Evolutionary conservation across 768 basidiomycete genomes (phyloP), one percentile per base, ranked within the genome.

Genomic region (Amyloporia xantha): DNA sequence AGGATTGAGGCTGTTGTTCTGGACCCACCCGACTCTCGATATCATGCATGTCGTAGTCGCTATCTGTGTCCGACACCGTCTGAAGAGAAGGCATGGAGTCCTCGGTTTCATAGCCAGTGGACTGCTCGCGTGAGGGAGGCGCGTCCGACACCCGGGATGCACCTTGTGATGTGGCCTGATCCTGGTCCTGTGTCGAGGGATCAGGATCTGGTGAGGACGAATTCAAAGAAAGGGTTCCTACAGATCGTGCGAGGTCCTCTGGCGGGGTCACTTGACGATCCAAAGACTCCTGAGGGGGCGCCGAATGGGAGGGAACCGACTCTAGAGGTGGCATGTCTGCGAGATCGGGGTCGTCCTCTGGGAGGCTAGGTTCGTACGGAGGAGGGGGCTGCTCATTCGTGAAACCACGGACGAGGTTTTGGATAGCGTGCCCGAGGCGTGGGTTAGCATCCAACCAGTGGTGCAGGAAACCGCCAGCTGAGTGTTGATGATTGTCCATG

Each of bases 31-130:
- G 19, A 6, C 13, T 28, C 17, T 19, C 5, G 9, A 19, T 4
- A 21, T 47, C 46, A 5, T 17, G 15, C 55, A 56, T 53, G 13
- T 52, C 56, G 24, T 53, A 46, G 44, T 53, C 55, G 39, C 21
- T 76, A 3, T 77, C 75, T 1, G 75, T 75, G 46, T 82, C 79
- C 7, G 86, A 86, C 10, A 84, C 77, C 21, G 77, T 78, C 54
- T 82, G 76, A 23, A 90, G 71, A 0, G 62, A 72, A 2, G 88
- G 88, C 82, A 89, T 84, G 9, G 81, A 82, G 46, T 57, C 65
- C 45, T 76, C 64, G 48, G 68, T 69, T 33, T 72, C 72, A 39
- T 68, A 68, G 3, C 71, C 77, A 38, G 41, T 9, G 4, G 46
- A 15, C 24, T n/a, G 36, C 30, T 28, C 30, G 44, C n/a, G n/a